Percentiles rank a stretch among this genome's conserved stretches.
These are phyloP conservation scores for Pythium phragmitis DNA, from an alignment of 352 stramenopile genomes.

Conservation along the genomic window DNA sequence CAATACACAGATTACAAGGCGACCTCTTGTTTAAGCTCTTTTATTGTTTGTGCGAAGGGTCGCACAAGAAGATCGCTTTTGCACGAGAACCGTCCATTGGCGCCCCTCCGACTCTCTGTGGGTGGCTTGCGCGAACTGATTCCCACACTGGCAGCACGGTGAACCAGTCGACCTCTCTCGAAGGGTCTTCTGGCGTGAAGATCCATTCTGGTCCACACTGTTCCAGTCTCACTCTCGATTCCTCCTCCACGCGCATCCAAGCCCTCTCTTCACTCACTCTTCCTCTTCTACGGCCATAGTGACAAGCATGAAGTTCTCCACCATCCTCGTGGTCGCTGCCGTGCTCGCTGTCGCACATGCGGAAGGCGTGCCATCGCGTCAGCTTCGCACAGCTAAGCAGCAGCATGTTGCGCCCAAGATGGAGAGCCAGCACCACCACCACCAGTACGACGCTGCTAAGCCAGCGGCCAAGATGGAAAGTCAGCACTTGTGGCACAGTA, in stretches of 20 bases:
- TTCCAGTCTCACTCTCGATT: neutral
- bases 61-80: neutral
- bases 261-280: neutral
- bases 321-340: neutral
- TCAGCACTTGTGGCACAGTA: neutral
- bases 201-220: no score
- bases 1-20: neutral
- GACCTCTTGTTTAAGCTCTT: neutral
- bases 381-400: neutral
- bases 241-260: neutral
- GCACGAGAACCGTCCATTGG: neutral
- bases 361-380: neutral
- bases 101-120: neutral
- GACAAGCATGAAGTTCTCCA: neutral
- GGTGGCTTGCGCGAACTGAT: no score
- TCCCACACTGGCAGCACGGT: no score
- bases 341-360: neutral
- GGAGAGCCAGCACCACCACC: neutral
- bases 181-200: no score
- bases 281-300: no score
- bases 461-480: conserved; percentile 1
- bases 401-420: neutral
- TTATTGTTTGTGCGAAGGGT: neutral
- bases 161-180: no score
- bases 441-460: no score